These are phyloP conservation scores for Moesziomyces parantarcticus DNA, from an alignment of 1,284 basidiomycete species.

Conservation along the genomic window DNA sequence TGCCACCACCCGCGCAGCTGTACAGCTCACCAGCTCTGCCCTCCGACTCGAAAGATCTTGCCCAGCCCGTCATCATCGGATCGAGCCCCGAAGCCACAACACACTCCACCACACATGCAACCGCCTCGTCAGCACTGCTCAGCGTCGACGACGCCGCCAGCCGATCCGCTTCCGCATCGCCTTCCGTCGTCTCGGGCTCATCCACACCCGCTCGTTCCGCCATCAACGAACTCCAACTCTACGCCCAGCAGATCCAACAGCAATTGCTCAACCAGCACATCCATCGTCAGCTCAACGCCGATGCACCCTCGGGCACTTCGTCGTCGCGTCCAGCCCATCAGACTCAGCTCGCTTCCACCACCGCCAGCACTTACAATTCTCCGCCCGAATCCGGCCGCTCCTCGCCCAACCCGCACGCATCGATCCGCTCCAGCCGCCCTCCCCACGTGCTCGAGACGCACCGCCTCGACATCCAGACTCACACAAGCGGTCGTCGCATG, in stretches of 20 bases:
- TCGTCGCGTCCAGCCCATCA: conserved; percentile 4
- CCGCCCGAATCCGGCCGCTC: conserved; percentile 43
- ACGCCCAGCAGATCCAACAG: conserved; percentile 43
- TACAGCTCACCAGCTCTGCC: conserved; percentile 38
- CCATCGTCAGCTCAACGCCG: conserved; percentile 23
- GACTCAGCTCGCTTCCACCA: conserved; percentile 19
- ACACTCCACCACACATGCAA: not conserved
- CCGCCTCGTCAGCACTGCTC: conserved; percentile 17
- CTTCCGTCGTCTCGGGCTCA: conserved; percentile 33
- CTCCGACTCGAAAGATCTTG: conserved; percentile 29
- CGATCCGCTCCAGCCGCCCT: conserved; percentile 19
- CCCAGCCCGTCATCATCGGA: conserved; percentile 30
- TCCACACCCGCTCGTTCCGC: conserved; percentile 33
- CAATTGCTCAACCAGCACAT: conserved; percentile 42
- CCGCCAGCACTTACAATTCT: conserved; percentile 26
- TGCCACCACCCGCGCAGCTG: conserved; percentile 11
- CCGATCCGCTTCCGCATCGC: conserved; percentile 25
- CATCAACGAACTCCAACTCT: conserved; percentile 37
- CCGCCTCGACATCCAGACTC: conserved; percentile 60
- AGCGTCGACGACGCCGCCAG: conserved; percentile 14
- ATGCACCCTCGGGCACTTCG: not conserved
- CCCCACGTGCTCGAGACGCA: conserved; percentile 60
- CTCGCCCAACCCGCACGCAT: conserved; percentile 27
- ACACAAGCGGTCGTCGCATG: conserved; percentile 64
- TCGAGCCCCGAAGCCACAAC: conserved; percentile 5